Evolutionary conservation across 1,284 basidiomycete species (phyloP).

Genomic region (Chalciporus sp.): DNA sequence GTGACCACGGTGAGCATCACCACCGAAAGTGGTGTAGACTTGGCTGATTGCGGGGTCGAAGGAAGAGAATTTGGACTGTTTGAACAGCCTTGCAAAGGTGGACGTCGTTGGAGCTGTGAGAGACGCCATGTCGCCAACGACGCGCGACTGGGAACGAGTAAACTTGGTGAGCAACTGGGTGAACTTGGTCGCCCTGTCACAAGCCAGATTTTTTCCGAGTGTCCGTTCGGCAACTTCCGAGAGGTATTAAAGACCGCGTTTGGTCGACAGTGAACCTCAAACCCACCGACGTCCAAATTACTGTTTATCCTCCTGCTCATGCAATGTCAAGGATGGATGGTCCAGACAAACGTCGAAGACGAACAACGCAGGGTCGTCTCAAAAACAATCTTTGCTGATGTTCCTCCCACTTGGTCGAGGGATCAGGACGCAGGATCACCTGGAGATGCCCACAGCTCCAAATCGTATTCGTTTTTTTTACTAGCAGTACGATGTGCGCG

Average conservation of each 20-base stretch:
- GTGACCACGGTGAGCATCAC: constrained; percentile 71
- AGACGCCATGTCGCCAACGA: background rate
- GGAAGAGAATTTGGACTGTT: constrained; percentile 74
- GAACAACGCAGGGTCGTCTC: constrained; percentile 50
- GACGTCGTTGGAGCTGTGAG: constrained; percentile 27
- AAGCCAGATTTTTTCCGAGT: background rate
- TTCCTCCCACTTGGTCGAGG: constrained; percentile 83
- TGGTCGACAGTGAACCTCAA: constrained; percentile 8
- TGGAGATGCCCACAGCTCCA: constrained; percentile 68
- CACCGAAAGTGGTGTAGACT: constrained; percentile 68
- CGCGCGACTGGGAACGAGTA: background rate
- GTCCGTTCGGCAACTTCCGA: constrained; percentile 33
- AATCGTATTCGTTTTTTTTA: constrained; percentile 1
- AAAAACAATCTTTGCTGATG: constrained; percentile 90
- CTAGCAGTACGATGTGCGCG: constrained; percentile 18
- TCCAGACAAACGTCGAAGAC: constrained; percentile 90
- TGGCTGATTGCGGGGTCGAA: constrained; percentile 75
- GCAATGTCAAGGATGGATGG: constrained; percentile 62
- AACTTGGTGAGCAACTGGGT: too few species aligned
- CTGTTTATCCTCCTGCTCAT: constrained; percentile 60
- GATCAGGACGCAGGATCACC: constrained; percentile 87
- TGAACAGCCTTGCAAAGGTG: constrained; percentile 70
- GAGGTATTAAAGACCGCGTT: constrained; percentile 14
- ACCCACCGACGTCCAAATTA: constrained; percentile 72
- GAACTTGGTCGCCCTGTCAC: too few species aligned